phyloP scores from a whole-genome alignment of 306 rosid genomes.

The Cicer cuneatum region DNA sequence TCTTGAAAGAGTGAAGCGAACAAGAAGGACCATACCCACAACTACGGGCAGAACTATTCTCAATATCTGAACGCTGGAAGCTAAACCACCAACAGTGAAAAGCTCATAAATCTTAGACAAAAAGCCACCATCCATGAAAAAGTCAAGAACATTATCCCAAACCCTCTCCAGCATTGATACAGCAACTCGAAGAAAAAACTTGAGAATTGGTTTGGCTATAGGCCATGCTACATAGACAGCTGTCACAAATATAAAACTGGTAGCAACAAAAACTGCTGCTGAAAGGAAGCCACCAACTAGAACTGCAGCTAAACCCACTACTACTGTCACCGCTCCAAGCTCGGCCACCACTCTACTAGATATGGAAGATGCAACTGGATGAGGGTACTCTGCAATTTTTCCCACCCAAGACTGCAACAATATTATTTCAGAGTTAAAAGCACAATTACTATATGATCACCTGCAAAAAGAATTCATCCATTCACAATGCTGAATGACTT shows the following conservation, averaged over 20 bases:
- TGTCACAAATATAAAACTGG: slow-evolving; percentile 70
- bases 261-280: slow-evolving; percentile 80
- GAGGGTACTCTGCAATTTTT: slow-evolving; percentile 73
- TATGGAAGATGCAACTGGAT: slow-evolving; percentile 88
- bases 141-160: slow-evolving; percentile 70
- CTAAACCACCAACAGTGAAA: slow-evolving; percentile 74
- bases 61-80: slow-evolving; percentile 69
- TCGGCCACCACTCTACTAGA: slow-evolving; percentile 94
- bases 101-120: slow-evolving; percentile 65
- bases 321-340: slow-evolving; percentile 67
- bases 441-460: slow-evolving; percentile 32
- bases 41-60: slow-evolving; percentile 68
- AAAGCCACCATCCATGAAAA: slow-evolving; percentile 70
- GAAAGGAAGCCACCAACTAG: slow-evolving; percentile 86
- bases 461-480: slow-evolving; percentile 37
- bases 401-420: slow-evolving; percentile 84
- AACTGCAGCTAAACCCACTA: slow-evolving; percentile 71
- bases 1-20: slow-evolving; percentile 96
- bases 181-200: slow-evolving; percentile 59
- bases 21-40: slow-evolving; percentile 91
- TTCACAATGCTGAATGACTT: slow-evolving; percentile 38
- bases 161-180: slow-evolving; percentile 73
- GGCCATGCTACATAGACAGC: slow-evolving; percentile 79
- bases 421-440: slow-evolving; percentile 29
- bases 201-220: slow-evolving; percentile 72